Evolutionary conservation across 2,329 filamentous ascomycete genomes (phyloP), one percentile per base, ranked within the genome.

Genomic region (Penicillium sp.): DNA sequence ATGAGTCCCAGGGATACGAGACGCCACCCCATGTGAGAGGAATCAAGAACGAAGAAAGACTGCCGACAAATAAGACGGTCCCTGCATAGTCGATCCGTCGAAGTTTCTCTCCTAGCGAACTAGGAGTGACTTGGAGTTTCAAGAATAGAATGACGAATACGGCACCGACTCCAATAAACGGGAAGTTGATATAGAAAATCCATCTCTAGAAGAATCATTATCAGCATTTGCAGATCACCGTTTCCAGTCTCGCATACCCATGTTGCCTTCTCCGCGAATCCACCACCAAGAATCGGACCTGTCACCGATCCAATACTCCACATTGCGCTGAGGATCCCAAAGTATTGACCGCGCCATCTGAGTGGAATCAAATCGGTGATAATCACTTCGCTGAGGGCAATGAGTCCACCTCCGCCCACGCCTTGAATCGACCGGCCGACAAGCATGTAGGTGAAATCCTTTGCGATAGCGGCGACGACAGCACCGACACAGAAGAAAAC

Each of bases 11-110:
- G 0, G 70, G 52, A 54, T 82, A 84, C 62, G 80, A 75, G 6
- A 82, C 70, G 25, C 79, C 80, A 7, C 79, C 82, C 69, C 77
- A 80, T 2, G 77, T 79, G 3, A 83, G 55, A 0, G 77, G 75
- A 30, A 82, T 76, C 27, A 83, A 59, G 50, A 83, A 75, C 14
- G 71, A 72, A 0, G 77, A 77, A 9, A 71, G 68, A 10, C 74
- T 74, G 9, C 66, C 72, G 12, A 82, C 67, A 53, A 85, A 84
- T 3, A 85, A 52, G 1, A 73, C 46, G 3, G 74, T 72, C 1
- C 82, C 82, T 20, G 77, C 37, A 71, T 76, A 85, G 54, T 85
- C 81, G 15, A 85, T 72, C 6, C 70, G 67, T 18, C 60, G 62
- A 3, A 77, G 59, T 47, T 78, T 78, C 17, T 63, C 54, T 1